phyloP scores from a whole-genome alignment of 1,284 basidiomycete species.

The Microstroma glucosiphilum region DNA sequence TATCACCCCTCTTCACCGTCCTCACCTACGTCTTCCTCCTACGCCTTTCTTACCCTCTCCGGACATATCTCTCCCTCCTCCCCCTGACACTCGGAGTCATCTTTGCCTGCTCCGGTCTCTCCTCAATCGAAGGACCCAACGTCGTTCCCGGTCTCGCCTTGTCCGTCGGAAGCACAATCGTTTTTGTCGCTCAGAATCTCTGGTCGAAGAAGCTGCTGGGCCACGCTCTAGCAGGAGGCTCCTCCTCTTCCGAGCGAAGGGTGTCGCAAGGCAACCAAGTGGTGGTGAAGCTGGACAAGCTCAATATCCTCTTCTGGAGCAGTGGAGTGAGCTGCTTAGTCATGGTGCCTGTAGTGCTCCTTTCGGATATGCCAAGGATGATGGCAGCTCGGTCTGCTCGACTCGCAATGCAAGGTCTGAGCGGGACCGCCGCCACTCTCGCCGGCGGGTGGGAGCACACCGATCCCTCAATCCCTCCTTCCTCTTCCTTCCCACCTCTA shows the following conservation, averaged over 20 bases:
- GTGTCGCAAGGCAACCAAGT: not conserved
- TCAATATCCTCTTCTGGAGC: conserved; percentile 92
- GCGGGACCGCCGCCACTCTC: not conserved
- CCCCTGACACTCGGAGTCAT: conserved; percentile 93
- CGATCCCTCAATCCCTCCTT: not conserved
- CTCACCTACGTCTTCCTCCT: conserved; percentile 87
- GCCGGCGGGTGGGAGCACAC: not conserved
- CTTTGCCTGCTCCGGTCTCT: conserved; percentile 89
- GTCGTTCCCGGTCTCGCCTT: conserved; percentile 13
- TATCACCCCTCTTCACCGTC: conserved; percentile 95
- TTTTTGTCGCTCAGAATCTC: conserved; percentile 97
- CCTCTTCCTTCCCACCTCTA: not conserved
- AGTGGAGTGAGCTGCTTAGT: conserved; percentile 86
- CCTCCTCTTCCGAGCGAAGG: not conserved
- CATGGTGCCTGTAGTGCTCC: conserved; percentile 53
- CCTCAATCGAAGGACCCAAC: conserved; percentile 67
- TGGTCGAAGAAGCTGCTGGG: conserved; percentile 99
- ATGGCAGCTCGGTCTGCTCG: not conserved
- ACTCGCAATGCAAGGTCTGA: not conserved
- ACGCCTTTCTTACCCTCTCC: conserved; percentile 79
- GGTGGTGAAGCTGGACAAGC: conserved; percentile 75
- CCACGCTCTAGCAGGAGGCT: conserved; percentile 22
- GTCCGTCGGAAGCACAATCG: conserved; percentile 60
- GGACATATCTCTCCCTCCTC: conserved; percentile 88
- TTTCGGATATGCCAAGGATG: not conserved